These are phyloP conservation scores for Pachyrhizus erosus DNA, from an alignment of 306 rosid species.

Conservation along the genomic window DNA sequence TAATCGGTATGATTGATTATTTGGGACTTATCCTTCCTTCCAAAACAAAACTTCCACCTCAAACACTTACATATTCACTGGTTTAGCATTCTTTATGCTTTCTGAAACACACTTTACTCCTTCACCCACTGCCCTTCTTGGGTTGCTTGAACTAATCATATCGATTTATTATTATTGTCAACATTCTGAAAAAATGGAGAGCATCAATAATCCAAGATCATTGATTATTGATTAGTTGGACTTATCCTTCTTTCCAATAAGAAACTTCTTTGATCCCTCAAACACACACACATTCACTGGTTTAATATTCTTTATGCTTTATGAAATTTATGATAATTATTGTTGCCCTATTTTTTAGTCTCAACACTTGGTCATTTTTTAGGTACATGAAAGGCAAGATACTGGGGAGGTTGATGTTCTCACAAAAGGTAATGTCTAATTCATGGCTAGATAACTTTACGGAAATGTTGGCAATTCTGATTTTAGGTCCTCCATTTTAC, in stretches of 20 bases:
- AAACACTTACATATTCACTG: neutral
- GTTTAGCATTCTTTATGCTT: neutral
- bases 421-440: slow-evolving; percentile 75
- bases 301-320: neutral
- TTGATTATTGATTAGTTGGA: neutral
- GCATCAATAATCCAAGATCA: neutral
- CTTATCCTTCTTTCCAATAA: neutral
- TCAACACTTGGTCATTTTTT: slow-evolving; percentile 44
- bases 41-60: neutral
- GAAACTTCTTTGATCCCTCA: too few relatives aligned
- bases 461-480: neutral
- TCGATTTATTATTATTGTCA: slow-evolving; percentile 6
- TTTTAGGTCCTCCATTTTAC: slow-evolving; percentile 7
- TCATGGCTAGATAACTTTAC: neutral
- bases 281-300: neutral
- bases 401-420: slow-evolving; percentile 89
- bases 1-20: slow-evolving; percentile 11
- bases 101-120: slow-evolving; percentile 8
- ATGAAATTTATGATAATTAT: neutral
- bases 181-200: slow-evolving; percentile 11
- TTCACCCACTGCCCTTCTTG: neutral
- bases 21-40: neutral
- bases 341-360: neutral
- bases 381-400: slow-evolving; percentile 89
- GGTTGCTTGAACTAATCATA: neutral